Evolutionary conservation across 306 rosid genomes (phyloP), one percentile per base, ranked within the genome.

Genomic region (Nissolia schottii): DNA sequence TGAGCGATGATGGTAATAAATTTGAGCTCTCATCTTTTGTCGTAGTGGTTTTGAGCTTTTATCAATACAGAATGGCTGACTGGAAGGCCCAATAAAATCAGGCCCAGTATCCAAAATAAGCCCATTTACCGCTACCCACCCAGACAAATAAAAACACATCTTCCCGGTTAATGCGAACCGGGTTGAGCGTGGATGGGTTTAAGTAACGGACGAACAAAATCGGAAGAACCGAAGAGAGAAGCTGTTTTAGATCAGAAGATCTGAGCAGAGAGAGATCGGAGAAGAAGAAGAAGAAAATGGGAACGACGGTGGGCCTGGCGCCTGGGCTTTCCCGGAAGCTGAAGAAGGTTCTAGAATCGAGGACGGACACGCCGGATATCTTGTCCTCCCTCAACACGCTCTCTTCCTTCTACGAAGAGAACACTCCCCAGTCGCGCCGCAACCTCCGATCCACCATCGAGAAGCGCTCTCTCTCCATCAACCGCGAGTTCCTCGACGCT

Each of bases 251-350:
- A 77, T 67, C 77, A 1, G 51, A 38, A 55, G 85, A 84, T 84
- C 87, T 73, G 78, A 78, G 20, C 45, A 16, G 59, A 68, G 76
- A 16, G 59, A 68, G 76, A 23, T 27, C 24, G 40, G 35, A 56
- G 69, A 57, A 54, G 81, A 74, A 67, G 54, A 55, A 34, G 73
- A 70, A 23, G 71, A 35, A 11, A 77, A 87, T 84, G 91, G 89
- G 87, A 65, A 86, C 88, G 60, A 53, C 88, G 82, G 83, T 72
- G 84, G 91, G 94, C 25, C 67, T 94, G 37, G 99, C 97, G 56
- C 95, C 97, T 60, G 95, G 99, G 32, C 88, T 94, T 2, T 94
- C 97, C 4, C 92, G 97, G 90, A 94, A 94, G 79, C 90, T 94
- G 85, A 94, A 91, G 92, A 94, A 94, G 80, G 97, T 94, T 55